Evolutionary conservation across 768 basidiomycete species (phyloP).

Genomic region (Boletellus ananiceps): DNA sequence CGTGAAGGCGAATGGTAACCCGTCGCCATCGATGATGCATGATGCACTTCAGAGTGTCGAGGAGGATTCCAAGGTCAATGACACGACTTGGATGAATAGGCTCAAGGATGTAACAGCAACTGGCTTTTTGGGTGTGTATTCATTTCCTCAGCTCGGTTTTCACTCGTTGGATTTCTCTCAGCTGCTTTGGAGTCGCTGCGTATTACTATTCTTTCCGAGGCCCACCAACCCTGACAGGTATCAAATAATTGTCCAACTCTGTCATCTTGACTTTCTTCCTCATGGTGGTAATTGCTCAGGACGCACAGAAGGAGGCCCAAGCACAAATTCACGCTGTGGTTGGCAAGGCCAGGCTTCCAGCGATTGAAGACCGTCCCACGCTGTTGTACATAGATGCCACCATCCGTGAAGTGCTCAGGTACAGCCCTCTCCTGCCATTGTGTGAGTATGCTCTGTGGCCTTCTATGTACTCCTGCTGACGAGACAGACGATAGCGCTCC

Average conservation of each 20-base stretch:
- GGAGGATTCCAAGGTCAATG: background rate
- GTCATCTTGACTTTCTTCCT: constrained; percentile 8
- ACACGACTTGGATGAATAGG: constrained; percentile 1
- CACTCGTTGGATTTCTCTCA: background rate
- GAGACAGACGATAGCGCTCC: background rate
- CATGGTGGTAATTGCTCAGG: constrained; percentile 5
- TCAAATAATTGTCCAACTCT: background rate
- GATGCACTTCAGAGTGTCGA: constrained; percentile 7
- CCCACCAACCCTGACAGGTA: background rate
- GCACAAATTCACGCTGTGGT: constrained; percentile 9
- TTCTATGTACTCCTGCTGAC: background rate
- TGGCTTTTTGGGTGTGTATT: constrained; percentile 4
- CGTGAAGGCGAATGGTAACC: background rate
- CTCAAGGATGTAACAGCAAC: constrained; percentile 12
- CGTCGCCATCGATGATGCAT: constrained; percentile 4
- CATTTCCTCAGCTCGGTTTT: background rate
- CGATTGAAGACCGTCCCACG: constrained; percentile 5
- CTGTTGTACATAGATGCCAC: constrained; percentile 8
- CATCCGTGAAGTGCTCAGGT: constrained; percentile 4
- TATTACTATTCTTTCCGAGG: background rate
- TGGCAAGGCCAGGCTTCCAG: constrained; percentile 2
- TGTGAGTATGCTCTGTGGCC: background rate
- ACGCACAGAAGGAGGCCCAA: constrained; percentile 11
- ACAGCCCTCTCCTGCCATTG: constrained; percentile 2
- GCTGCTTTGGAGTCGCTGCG: constrained; percentile 8